Evolutionary conservation across 2,329 filamentous ascomycete species (phyloP), one percentile per base, ranked within the genome.

Genomic region (Paradendryphiella salina): DNA sequence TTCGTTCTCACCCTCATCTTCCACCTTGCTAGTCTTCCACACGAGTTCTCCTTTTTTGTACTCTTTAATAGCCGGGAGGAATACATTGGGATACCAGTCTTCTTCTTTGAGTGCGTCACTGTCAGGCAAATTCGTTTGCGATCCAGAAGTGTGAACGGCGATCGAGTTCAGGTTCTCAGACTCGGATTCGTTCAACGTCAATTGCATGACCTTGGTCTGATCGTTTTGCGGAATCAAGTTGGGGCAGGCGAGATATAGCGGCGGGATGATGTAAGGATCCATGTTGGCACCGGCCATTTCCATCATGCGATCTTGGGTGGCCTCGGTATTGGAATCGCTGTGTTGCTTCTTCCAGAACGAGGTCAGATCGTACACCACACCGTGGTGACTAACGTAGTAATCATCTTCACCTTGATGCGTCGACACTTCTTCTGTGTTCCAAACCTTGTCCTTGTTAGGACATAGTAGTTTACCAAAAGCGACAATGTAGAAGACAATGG

Each of bases 401-500:
- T 96, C 88, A 48, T 85, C 80, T 5, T 80, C 76, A n/a, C 84
- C 88, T 60, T 83, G 79, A 64, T 96, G 93, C 31, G 76, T 81
- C 11, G 75, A 64, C 5, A 96, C 85, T 70, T 99, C 83, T 9
- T 80, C 80, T 4, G 76, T 70, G 45, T 84, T 85, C 91, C 91
- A 99, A 2, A 85, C 94, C 71, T 96, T 96, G 77, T 96, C 84
- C 58, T 84, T 89, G 69, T 96, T 92, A 11, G 94, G 94, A 69
- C 94, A 99, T 3, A 97, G 79, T 1, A 99, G 73, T 47, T 82
- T 84, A 28, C 93, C 92, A 63, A 99, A 94, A 32, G 77, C 84
- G 57, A 96, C 82, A 63, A 99, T 96, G 82, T 90, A 96, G 76
- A 99, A 99, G 50, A 96, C 80, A 54, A 99, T 83, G 21, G 83